phyloP scores from a whole-genome alignment of 2,329 filamentous ascomycete genomes.

The Botrytis hyacinthi region DNA sequence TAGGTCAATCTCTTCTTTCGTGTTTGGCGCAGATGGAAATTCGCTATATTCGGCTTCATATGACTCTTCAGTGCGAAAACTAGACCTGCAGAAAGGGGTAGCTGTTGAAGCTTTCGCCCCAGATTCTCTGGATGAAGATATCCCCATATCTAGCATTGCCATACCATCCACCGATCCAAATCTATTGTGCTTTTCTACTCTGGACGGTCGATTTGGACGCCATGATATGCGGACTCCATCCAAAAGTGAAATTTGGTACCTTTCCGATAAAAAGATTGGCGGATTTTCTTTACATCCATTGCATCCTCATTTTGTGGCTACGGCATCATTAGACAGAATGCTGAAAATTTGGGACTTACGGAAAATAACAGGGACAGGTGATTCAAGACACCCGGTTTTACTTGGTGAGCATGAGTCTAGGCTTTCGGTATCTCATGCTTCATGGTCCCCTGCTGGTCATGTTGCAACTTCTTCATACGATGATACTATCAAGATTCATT shows the following conservation, averaged over 20 bases:
- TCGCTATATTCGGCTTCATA: slow-evolving; percentile 84
- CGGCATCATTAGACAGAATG: slow-evolving; percentile 84
- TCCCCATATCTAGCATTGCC: slow-evolving; percentile 81
- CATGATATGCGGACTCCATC: slow-evolving; percentile 69
- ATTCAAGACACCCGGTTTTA: slow-evolving; percentile 61
- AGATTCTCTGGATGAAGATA: slow-evolving; percentile 63
- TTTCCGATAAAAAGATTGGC: slow-evolving; percentile 92
- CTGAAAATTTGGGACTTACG: slow-evolving; percentile 91
- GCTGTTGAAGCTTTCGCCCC: slow-evolving; percentile 83
- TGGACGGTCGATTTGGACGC: slow-evolving; percentile 76
- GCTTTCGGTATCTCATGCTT: slow-evolving; percentile 86
- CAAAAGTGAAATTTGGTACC: slow-evolving; percentile 65
- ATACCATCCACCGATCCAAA: slow-evolving; percentile 70
- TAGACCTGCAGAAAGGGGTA: slow-evolving; percentile 78
- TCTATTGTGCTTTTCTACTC: slow-evolving; percentile 80
- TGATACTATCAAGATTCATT: slow-evolving; percentile 90
- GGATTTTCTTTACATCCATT: slow-evolving; percentile 83
- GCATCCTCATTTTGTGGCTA: slow-evolving; percentile 79
- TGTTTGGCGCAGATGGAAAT: slow-evolving; percentile 71
- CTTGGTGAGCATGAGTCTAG: slow-evolving; percentile 80
- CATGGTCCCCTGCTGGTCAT: slow-evolving; percentile 81
- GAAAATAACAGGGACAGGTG: slow-evolving; percentile 66
- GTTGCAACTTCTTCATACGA: slow-evolving; percentile 93
- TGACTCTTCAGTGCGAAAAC: slow-evolving; percentile 83
- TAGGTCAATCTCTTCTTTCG: slow-evolving; percentile 81